Base-by-base conservation (phyloP, 768 basidiomycete species). In the Lactarius deliciosus region DNA sequence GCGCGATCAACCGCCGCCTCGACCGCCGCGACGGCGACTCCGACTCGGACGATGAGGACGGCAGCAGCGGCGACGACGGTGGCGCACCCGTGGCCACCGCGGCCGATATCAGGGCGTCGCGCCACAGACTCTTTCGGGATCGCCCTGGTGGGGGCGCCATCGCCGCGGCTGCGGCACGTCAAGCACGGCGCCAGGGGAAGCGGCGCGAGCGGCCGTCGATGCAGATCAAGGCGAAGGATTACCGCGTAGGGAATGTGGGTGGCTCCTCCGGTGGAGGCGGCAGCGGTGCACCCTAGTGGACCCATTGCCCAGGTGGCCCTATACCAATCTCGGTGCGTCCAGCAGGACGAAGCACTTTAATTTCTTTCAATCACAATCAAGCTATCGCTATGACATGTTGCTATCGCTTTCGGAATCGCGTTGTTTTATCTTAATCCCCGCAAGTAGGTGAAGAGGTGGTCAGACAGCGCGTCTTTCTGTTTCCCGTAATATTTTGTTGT, bases 161-260 rank as follows among this genome's bases (percentile, higher is more conserved):
- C 1, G 45, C 45, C 11, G 9, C 45, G 10, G 3, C 10, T 1
- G 45, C 45, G 3, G 10, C 45, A 0, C 43, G 43, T 43, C 43
- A 15, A 3, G 54, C 2, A 8, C 54, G 60, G 0, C 65, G 45
- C 5, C 5, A 0, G 0, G 30, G 3, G 10, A 63, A 4, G 30
- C 47, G 41, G 55, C 55, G 47, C 10, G 55, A 30, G 57, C 13
- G 56, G 20, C 1, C 65, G 16, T 25, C 60, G 13, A 4, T 5
- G 22, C 11, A 28, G 4, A 59, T 66, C 32, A 63, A 28, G 50
- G 61, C 61, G 13, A 66, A 63, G 40, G 65, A 66, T 34, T 66
- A 66, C 11, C 57, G 65, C 0, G 32, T 53, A 2, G 22, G 47
- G 34, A 40, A 57, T 40, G 1, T 2, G 0, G 41, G 4, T n/a